A percentile compares a stretch with the other conserved stretches of the same genome.
phyloP scores from a whole-genome alignment of 208 protist genomes.

The Trypanosoma lewisi region DNA sequence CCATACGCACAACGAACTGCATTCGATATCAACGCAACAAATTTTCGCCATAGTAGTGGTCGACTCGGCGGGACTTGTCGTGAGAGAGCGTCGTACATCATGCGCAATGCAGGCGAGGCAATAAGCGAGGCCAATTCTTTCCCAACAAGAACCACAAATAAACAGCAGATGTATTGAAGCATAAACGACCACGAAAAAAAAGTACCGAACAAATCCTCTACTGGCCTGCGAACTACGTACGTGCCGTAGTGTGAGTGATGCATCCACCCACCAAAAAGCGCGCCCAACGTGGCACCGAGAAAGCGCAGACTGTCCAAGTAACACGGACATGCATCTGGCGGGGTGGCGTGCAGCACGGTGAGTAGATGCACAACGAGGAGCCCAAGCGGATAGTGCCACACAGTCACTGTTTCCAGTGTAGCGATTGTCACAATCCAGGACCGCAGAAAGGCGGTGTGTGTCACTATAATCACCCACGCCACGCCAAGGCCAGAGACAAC shows the following conservation, averaged over 20 bases:
- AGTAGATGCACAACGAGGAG: slow-evolving; percentile 44
- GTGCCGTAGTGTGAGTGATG: slow-evolving; percentile 34
- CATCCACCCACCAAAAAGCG: slow-evolving; percentile 37
- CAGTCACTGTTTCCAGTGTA: background rate
- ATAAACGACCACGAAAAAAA: slow-evolving; percentile 37
- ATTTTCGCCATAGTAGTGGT: slow-evolving; percentile 20
- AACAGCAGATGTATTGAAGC: slow-evolving; percentile 38
- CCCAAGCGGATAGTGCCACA: slow-evolving; percentile 31
- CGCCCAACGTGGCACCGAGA: slow-evolving; percentile 41
- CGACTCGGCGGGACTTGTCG: slow-evolving; percentile 25
- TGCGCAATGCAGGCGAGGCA: slow-evolving; percentile 28
- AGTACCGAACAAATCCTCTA: slow-evolving; percentile 18
- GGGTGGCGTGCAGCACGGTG: slow-evolving; percentile 41
- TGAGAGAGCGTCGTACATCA: slow-evolving; percentile 41
- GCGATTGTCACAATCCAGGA: slow-evolving; percentile 32
- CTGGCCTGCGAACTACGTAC: slow-evolving; percentile 18
- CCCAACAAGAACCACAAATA: slow-evolving; percentile 33
- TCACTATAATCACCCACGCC: slow-evolving; percentile 39
- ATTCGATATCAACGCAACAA: slow-evolving; percentile 32
- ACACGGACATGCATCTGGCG: slow-evolving; percentile 66
- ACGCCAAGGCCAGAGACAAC: slow-evolving; percentile 46
- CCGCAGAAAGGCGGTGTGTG: slow-evolving; percentile 44
- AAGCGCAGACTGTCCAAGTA: slow-evolving; percentile 78
- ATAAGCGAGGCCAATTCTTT: slow-evolving; percentile 48
- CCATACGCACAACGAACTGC: slow-evolving; percentile 22